Percentiles rank a stretch among this genome's conserved stretches.
These are phyloP conservation scores for Diplosphaera chodatii DNA, from an alignment of 139 green algal species.

Conservation along the genomic window DNA sequence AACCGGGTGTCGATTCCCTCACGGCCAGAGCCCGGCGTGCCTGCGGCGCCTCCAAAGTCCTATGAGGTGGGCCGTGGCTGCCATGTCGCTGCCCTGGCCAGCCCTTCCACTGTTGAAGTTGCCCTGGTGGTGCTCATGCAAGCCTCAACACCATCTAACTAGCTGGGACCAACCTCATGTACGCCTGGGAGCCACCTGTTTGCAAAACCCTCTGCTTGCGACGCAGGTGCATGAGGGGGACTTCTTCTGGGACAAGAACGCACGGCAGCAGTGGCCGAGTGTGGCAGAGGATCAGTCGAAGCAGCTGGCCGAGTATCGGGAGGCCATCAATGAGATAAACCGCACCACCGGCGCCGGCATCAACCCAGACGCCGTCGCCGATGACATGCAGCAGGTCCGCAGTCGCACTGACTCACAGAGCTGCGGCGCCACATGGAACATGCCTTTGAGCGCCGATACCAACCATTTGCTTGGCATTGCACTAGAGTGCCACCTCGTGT, in stretches of 20 bases:
- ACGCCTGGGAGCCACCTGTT: no score
- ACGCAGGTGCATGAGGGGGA: constrained; percentile 32
- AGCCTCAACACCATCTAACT: no score
- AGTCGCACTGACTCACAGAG: no score
- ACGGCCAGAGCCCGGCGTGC: constrained; percentile 1
- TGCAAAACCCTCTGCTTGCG: no score
- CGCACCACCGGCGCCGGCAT: constrained; percentile 47
- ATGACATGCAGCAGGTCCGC: constrained; percentile 9
- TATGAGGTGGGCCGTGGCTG: constrained; percentile 19
- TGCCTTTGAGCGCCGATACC: no score
- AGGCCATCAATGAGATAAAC: constrained; percentile 89
- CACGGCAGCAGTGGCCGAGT: constrained; percentile 59
- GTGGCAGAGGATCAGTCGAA: constrained; percentile 65
- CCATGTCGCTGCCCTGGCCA: no score
- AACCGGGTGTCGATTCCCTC: constrained; percentile 79
- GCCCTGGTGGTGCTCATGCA: no score
- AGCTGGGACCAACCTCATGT: no score
- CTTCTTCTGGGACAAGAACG: constrained; percentile 71
- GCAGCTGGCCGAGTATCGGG: constrained; percentile 68
- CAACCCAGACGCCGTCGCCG: constrained; percentile 27
- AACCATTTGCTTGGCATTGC: no score
- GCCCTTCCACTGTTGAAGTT: no score
- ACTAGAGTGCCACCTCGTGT: no score
- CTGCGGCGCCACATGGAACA: no score
- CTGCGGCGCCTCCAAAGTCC: not conserved